These are phyloP conservation scores for Trichoderma virens DNA, from an alignment of 495 filamentous ascomycete genomes.

Conservation along the genomic window DNA sequence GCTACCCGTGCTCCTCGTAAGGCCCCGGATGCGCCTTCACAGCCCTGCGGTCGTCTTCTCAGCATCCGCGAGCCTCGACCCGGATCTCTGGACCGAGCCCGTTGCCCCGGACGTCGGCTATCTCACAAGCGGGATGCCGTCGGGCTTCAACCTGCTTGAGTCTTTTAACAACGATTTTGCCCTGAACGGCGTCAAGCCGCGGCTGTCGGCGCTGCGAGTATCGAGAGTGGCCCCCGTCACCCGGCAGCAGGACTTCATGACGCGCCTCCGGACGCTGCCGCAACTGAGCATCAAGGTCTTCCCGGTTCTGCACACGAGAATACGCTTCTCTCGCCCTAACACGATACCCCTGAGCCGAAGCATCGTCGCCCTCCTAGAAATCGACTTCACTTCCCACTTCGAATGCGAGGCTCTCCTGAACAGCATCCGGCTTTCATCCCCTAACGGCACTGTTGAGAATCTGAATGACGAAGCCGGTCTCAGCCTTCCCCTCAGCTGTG, in stretches of 20 bases:
- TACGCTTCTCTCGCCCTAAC: slow-evolving; percentile 70
- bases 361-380: slow-evolving; percentile 73
- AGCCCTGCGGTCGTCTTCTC: slow-evolving; percentile 70
- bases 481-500: slow-evolving; percentile 57
- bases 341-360: slow-evolving; percentile 54
- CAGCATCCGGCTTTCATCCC: slow-evolving; percentile 55
- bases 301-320: slow-evolving; percentile 74
- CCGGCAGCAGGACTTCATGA: slow-evolving; percentile 44
- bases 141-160: slow-evolving; percentile 75
- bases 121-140: slow-evolving; percentile 64
- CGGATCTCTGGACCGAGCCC: slow-evolving; percentile 42
- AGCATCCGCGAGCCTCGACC: slow-evolving; percentile 60
- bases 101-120: slow-evolving; percentile 57
- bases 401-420: slow-evolving; percentile 63
- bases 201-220: slow-evolving; percentile 72
- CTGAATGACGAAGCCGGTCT: slow-evolving; percentile 52
- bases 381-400: slow-evolving; percentile 81
- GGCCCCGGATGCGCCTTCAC: slow-evolving; percentile 71
- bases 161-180: slow-evolving; percentile 63
- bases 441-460: slow-evolving; percentile 59
- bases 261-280: slow-evolving; percentile 55
- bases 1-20: slow-evolving; percentile 62
- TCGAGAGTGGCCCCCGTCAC: slow-evolving; percentile 62
- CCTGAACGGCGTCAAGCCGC: slow-evolving; percentile 57
- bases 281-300: slow-evolving; percentile 63